Percentiles rank a stretch among this genome's conserved stretches.
phyloP scores from a whole-genome alignment of 768 basidiomycete genomes.

The Boletus tomentosulus region DNA sequence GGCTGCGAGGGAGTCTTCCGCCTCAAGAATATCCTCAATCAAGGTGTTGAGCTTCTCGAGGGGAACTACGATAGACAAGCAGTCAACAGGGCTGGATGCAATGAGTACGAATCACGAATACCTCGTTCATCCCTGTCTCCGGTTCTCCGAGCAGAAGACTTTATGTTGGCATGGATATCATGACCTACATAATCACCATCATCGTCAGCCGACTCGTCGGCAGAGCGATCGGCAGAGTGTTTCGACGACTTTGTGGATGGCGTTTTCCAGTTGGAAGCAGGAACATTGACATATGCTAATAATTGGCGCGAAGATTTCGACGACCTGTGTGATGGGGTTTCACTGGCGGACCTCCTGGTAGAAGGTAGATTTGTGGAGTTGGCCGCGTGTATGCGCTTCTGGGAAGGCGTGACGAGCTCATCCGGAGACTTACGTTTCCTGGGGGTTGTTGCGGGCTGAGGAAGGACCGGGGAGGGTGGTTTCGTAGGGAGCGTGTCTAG shows the following conservation, averaged over 20 bases:
- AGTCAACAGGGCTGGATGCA: neutral
- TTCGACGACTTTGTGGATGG: conserved; percentile 22
- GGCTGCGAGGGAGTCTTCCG: conserved; percentile 65
- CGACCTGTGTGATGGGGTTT: conserved; percentile 25
- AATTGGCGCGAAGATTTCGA: conserved; percentile 31
- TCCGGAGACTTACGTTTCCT: conserved; percentile 67
- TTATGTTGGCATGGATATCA: conserved; percentile 32
- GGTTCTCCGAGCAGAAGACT: conserved; percentile 54
- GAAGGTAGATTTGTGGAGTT: conserved; percentile 11
- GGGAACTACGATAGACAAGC: conserved; percentile 40
- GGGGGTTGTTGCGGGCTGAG: conserved; percentile 45
- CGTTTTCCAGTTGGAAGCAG: conserved; percentile 26
- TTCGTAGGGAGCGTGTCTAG: conserved; percentile 15
- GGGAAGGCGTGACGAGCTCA: conserved; percentile 55
- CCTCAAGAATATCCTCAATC: conserved; percentile 82
- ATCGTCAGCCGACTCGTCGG: conserved; percentile 50
- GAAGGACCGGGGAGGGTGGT: conserved; percentile 1
- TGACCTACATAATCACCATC: conserved; percentile 29
- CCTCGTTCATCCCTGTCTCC: conserved; percentile 78
- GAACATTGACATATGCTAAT: conserved; percentile 33
- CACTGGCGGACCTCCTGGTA: conserved; percentile 12
- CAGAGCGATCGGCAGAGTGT: conserved; percentile 41
- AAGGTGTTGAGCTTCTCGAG: conserved; percentile 73
- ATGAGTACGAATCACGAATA: conserved; percentile 21
- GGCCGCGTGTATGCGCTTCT: conserved; percentile 49